phyloP scores from a whole-genome alignment of 768 basidiomycete genomes.

The Xerocomellus intermedius region DNA sequence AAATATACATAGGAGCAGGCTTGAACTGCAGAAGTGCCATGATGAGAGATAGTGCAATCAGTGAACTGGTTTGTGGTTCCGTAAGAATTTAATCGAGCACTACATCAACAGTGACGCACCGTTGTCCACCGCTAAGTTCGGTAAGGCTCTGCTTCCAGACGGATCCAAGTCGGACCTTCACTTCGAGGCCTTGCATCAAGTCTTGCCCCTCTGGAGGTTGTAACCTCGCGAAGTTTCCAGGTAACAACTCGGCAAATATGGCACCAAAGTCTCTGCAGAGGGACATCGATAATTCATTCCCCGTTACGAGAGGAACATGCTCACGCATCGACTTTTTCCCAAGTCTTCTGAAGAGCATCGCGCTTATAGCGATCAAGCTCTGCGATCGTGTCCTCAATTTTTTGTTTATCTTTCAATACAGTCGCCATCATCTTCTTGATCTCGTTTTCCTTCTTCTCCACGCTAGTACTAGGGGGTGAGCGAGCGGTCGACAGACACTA shows the following conservation, averaged over 20 bases:
- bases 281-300: neutral
- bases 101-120: constrained; percentile 47
- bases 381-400: constrained; percentile 91
- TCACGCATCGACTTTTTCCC: constrained; percentile 92
- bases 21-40: constrained; percentile 99
- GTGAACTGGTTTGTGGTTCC: constrained; percentile 54
- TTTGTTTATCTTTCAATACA: constrained; percentile 88
- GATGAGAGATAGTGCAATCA: constrained; percentile 96
- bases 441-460: constrained; percentile 89
- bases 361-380: constrained; percentile 94
- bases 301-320: constrained; percentile 20
- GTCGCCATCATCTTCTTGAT: constrained; percentile 85
- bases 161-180: constrained; percentile 90
- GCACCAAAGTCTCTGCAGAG: constrained; percentile 82
- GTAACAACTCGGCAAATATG: constrained; percentile 93
- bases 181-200: constrained; percentile 92
- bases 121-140: constrained; percentile 94
- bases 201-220: constrained; percentile 93
- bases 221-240: constrained; percentile 94
- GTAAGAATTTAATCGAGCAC: neutral
- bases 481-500: neutral
- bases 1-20: constrained; percentile 98
- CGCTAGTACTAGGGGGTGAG: constrained; percentile 44
- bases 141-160: constrained; percentile 99
- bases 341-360: constrained; percentile 90